These are phyloP conservation scores for Amauroascus verrucosus DNA, from an alignment of 2,329 filamentous ascomycete species.

Conservation along the genomic window DNA sequence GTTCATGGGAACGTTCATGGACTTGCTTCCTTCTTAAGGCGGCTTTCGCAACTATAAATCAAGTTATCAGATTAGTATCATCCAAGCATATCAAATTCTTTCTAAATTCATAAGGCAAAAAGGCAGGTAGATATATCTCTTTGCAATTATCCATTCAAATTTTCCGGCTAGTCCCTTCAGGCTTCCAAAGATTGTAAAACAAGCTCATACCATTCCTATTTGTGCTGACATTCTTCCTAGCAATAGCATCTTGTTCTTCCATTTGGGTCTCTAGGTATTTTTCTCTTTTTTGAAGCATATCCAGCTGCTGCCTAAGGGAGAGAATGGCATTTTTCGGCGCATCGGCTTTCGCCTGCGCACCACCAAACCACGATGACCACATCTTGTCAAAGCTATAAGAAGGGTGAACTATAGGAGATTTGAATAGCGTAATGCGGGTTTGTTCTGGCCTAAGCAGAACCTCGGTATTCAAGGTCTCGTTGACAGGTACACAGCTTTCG, in stretches of 20 bases:
- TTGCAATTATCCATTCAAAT: too few species aligned
- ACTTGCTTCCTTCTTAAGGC: constrained; percentile 90
- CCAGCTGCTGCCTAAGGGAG: constrained; percentile 72
- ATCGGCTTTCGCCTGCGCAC: constrained; percentile 81
- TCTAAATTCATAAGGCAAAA: not conserved
- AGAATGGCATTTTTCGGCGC: constrained; percentile 95
- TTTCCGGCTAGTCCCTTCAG: not conserved
- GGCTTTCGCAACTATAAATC: constrained; percentile 72
- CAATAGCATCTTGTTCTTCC: constrained; percentile 79
- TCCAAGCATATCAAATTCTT: not conserved
- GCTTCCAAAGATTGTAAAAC: not conserved
- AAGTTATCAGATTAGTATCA: constrained; percentile 1
- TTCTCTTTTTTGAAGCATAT: constrained; percentile 97
- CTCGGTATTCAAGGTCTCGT: not conserved
- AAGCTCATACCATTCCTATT: constrained; percentile 75
- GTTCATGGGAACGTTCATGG: constrained; percentile 82
- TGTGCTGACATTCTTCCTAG: constrained; percentile 73
- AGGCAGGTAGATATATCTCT: not conserved
- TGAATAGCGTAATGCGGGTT: not conserved
- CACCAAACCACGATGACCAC: constrained; percentile 92
- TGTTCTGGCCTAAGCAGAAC: not conserved
- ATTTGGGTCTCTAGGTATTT: constrained; percentile 84
- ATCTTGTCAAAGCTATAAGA: constrained; percentile 32
- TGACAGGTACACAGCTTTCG: not conserved
- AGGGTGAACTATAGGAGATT: not conserved